These are phyloP conservation scores for Telfairia occidentalis DNA, from an alignment of 331 rosid genomes.

Conservation along the genomic window DNA sequence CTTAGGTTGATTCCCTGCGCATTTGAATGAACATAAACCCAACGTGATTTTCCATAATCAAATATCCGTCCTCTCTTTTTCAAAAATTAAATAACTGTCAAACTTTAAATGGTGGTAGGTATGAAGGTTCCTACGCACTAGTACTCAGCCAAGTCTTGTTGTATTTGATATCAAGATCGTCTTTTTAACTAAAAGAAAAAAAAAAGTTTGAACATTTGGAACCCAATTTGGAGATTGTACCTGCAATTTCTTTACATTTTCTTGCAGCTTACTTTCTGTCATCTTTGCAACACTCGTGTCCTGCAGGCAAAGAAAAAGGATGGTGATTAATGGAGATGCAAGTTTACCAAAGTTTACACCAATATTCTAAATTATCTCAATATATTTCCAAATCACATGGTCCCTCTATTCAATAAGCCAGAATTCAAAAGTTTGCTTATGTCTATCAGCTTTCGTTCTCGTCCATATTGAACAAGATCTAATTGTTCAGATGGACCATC, in stretches of 20 bases:
- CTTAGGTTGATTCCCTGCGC: conserved; percentile 42
- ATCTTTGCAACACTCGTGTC: conserved; percentile 45
- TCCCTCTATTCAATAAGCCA: neutral
- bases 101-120: no score
- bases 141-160: no score
- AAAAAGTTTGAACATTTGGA: neutral
- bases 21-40: neutral
- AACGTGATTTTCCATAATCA: neutral
- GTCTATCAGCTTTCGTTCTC: neutral
- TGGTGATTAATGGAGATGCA: neutral
- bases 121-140: no score
- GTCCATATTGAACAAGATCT: neutral
- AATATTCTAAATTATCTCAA: neutral
- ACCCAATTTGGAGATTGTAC: conserved; percentile 17
- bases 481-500: neutral
- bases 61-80: neutral
- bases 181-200: no score
- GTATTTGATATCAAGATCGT: no score
- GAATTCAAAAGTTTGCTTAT: neutral
- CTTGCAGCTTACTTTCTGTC: conserved; percentile 64
- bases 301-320: conserved; percentile 25
- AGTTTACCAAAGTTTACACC: neutral
- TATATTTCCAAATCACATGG: neutral
- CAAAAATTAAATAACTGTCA: no score
- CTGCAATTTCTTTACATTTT: conserved; percentile 46